A percentile compares a stretch with the other conserved stretches of the same genome.
Conservation (phyloP, 2,329 filamentous ascomycete genomes). For the Sporothrix schenckii region DNA sequence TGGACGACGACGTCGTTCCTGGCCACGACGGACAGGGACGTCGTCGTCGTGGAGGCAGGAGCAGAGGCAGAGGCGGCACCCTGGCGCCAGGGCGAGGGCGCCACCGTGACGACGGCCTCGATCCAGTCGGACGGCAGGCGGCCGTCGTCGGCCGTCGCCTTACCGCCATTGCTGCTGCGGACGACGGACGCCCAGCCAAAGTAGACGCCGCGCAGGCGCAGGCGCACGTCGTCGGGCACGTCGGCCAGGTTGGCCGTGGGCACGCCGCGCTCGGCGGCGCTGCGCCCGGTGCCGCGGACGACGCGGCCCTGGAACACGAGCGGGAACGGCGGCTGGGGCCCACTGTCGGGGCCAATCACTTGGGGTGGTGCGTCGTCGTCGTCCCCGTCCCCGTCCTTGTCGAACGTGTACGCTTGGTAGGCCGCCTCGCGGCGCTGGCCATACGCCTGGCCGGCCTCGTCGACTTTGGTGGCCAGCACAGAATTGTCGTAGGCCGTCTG, state of each 20-base stretch:
- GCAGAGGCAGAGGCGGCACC: slow-evolving; percentile 41
- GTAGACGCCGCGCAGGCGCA: slow-evolving; percentile 63
- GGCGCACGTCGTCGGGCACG: slow-evolving; percentile 56
- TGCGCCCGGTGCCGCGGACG: slow-evolving; percentile 49
- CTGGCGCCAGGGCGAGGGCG: slow-evolving; percentile 51
- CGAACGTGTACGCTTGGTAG: slow-evolving; percentile 43
- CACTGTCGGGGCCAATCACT: slow-evolving; percentile 54
- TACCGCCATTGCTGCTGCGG: slow-evolving; percentile 16
- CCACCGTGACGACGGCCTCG: slow-evolving; percentile 61
- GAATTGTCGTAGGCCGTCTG: slow-evolving; percentile 46
- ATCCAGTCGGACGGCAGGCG: slow-evolving; percentile 55
- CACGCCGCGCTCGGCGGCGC: slow-evolving; percentile 48
- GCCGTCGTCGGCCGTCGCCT: slow-evolving; percentile 36
- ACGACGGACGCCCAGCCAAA: slow-evolving; percentile 63
- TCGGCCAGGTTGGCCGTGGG: slow-evolving; percentile 59
- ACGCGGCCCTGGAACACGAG: slow-evolving; percentile 56
- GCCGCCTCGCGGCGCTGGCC: slow-evolving; percentile 42
- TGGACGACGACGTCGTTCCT: slow-evolving; percentile 52
- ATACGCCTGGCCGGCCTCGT: slow-evolving; percentile 45
- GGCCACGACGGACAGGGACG: slow-evolving; percentile 39
- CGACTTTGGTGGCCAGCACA: slow-evolving; percentile 42
- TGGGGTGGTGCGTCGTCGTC: slow-evolving; percentile 42
- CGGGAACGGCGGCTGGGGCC: slow-evolving; percentile 58
- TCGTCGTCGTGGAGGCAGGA: too few relatives aligned
- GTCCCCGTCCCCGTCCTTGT: slow-evolving; percentile 8